Evolutionary conservation across 1,139 yeast genomes (phyloP).

Genomic region (Suhomyces terraborum): DNA sequence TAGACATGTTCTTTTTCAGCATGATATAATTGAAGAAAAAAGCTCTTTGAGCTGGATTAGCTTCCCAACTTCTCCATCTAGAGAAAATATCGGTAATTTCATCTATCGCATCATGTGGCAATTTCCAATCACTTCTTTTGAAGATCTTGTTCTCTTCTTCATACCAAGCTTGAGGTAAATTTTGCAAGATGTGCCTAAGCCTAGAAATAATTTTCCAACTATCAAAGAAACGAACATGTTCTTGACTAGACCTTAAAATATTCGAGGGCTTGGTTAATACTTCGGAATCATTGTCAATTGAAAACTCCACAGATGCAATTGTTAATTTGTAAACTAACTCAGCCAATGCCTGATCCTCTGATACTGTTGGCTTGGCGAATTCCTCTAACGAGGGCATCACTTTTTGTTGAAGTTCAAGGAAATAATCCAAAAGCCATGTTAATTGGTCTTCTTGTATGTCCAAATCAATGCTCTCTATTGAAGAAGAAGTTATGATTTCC

Average conservation of each 20-base stretch:
- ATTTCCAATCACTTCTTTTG: slow-evolving; percentile 30
- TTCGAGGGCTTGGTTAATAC: slow-evolving; percentile 89
- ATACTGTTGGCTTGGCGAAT: slow-evolving; percentile 20
- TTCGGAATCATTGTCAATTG: slow-evolving; percentile 80
- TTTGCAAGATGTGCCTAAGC: slow-evolving; percentile 67
- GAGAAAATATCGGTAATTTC: slow-evolving; percentile 62
- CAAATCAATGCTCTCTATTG: slow-evolving; percentile 34
- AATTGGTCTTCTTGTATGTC: slow-evolving; percentile 37
- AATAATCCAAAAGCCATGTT: slow-evolving; percentile 39
- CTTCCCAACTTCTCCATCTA: slow-evolving; percentile 94
- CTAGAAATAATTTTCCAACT: slow-evolving; percentile 87
- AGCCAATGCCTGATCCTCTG: slow-evolving; percentile 26
- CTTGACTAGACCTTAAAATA: slow-evolving; percentile 65
- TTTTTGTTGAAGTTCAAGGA: slow-evolving; percentile 20
- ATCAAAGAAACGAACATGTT: slow-evolving; percentile 77
- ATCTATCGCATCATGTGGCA: slow-evolving; percentile 55
- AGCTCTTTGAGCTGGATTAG: slow-evolving; percentile 48
- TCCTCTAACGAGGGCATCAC: slow-evolving; percentile 26
- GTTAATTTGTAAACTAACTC: slow-evolving; percentile 60
- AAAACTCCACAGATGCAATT: slow-evolving; percentile 58
- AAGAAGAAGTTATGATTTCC: slow-evolving; percentile 34
- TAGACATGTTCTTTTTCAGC: slow-evolving; percentile 25
- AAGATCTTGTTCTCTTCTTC: slow-evolving; percentile 25
- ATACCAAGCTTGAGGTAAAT: slow-evolving; percentile 60
- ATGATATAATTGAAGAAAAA: slow-evolving; percentile 53